Evolutionary conservation across 2,329 filamentous ascomycete species (phyloP).

Genomic region (Sporothrix luriei): DNA sequence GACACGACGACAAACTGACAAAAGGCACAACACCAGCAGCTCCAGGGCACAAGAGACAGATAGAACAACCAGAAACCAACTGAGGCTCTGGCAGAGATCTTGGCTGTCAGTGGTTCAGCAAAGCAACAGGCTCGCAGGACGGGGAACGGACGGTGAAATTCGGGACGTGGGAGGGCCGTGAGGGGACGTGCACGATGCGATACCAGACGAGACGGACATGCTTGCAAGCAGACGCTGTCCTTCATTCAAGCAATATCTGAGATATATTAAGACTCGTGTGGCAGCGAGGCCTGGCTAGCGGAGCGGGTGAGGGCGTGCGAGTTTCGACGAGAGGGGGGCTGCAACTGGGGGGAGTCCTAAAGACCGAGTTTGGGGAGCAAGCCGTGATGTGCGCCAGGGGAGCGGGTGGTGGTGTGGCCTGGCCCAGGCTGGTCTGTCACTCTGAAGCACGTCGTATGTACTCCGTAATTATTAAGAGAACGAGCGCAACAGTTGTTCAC

Average conservation of each 20-base stretch:
- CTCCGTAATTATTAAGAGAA: background rate
- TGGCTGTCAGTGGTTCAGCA: too few relatives aligned
- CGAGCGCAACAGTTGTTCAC: background rate
- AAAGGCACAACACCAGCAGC: background rate
- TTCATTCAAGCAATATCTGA: background rate
- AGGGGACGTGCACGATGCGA: background rate
- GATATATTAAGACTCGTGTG: background rate
- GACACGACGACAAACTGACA: too few relatives aligned
- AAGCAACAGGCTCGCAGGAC: constrained; percentile 11
- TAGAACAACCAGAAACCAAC: background rate
- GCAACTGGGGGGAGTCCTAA: background rate
- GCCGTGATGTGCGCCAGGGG: background rate
- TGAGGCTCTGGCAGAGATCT: background rate
- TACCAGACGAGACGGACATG: constrained; percentile 13
- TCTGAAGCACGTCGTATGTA: background rate
- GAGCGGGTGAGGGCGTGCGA: constrained; percentile 7
- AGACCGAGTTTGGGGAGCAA: background rate
- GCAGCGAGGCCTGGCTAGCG: background rate
- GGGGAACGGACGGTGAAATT: background rate
- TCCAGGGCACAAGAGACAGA: background rate
- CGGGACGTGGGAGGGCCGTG: constrained; percentile 4
- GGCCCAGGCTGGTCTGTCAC: constrained; percentile 1
- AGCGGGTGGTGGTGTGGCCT: background rate
- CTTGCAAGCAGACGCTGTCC: background rate
- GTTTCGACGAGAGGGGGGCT: constrained; percentile 13